Evolutionary conservation across 179 eudicot genomes (phyloP).

Genomic region (Corrigiola litoralis): DNA sequence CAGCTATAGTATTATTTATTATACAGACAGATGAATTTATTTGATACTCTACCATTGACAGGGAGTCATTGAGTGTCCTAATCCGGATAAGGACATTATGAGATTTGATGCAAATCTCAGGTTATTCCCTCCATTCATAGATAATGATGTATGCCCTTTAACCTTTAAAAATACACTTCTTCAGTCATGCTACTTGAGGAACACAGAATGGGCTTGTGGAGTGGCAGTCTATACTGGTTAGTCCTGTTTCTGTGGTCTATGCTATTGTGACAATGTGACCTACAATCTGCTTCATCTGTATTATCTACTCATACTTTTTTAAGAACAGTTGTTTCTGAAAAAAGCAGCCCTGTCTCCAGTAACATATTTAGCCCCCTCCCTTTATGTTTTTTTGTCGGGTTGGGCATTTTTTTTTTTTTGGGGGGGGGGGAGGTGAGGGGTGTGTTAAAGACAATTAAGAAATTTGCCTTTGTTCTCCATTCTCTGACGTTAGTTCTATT

Average conservation of each 20-base stretch:
- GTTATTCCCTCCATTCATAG: slow-evolving; percentile 94
- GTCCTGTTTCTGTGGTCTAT: slow-evolving; percentile 18
- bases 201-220: slow-evolving; percentile 99
- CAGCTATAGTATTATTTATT: neutral
- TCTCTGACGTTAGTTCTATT: too few species aligned
- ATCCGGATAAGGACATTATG: slow-evolving; percentile 87
- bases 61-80: slow-evolving; percentile 97
- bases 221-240: slow-evolving; percentile 95
- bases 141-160: slow-evolving; percentile 84
- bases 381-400: too few species aligned
- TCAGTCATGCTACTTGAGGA: slow-evolving; percentile 96
- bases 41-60: slow-evolving; percentile 33
- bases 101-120: slow-evolving; percentile 96
- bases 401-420: too few species aligned
- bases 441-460: too few species aligned
- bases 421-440: too few species aligned
- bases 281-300: neutral
- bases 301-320: neutral
- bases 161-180: slow-evolving; percentile 91
- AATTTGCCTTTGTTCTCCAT: too few species aligned
- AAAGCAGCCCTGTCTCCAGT: too few species aligned
- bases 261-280: neutral
- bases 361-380: too few species aligned
- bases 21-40: neutral
- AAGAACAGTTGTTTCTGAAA: too few species aligned